Evolutionary conservation across 2,329 filamentous ascomycete species (phyloP), one percentile per base, ranked within the genome.

Genomic region (Fragosphaeria purpurea): DNA sequence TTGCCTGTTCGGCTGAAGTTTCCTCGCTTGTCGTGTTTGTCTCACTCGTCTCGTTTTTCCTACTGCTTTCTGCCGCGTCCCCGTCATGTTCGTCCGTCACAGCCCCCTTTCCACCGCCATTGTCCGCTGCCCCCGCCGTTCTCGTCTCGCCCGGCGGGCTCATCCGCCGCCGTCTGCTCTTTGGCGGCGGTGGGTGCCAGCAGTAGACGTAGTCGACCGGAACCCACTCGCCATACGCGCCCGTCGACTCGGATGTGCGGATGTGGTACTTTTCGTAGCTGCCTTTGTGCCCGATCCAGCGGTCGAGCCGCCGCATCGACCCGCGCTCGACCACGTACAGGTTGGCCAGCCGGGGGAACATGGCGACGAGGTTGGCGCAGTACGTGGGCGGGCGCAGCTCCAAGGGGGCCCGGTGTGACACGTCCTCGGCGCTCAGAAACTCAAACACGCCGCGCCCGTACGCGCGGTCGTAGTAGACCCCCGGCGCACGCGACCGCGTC

Each of bases 271-370:
- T 33, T 12, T 42, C 8, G 4, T 55, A 35, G 41, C 38, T 47
- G 30, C 44, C 11, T 13, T 41, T 10, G n/a, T 48, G 10, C 8
- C 41, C 53, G 30, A 52, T 42, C 51, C 53, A 53, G 13, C 38
- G 32, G 41, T 57, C 50, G 5, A 35, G 7, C 3, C 33, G 31
- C 6, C 51, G 51, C 37, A 41, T 11, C 1, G 46, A 32, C 11
- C 51, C 55, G 5, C 10, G 38, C 44, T 57, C 55, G 4, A 39
- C 37, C 22, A 55, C 55, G 34, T 57, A 57, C 1, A 57, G 7
- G 22, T 53, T 53, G 11, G 51, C 37, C 3, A 56, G 11, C 4
- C 43, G 39, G 4, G 55, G 54, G 22, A 57, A 55, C 30, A 47
- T n/a, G 6, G 45, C 32, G 9, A 38, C 40, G 5, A 57, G 30